Base-by-base conservation (phyloP, 2,329 filamentous ascomycete species). In the Ramularia endophylla region DNA sequence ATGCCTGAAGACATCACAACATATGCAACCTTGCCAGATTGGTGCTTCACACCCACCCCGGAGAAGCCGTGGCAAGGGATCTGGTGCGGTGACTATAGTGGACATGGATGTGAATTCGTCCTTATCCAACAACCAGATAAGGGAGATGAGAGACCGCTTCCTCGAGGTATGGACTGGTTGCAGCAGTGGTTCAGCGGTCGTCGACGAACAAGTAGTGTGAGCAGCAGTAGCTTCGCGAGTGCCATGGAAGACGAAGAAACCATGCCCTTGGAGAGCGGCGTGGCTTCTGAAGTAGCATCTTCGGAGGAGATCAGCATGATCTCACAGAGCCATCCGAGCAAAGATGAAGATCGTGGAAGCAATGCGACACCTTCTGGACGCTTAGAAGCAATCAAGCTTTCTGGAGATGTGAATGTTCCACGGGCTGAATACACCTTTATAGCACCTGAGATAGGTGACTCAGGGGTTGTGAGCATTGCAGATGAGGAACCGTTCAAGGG, bases 1-100 rank as follows among this genome's bases (percentile, higher is more conserved):
- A 65, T 74, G 36, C 70, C 68, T 4, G 75, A 78, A 51, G 69
- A 73, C 31, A 66, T 80, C 13, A 70, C 71, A 2, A 81, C 76
- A 0, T 82, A 79, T 54, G 87, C 84, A 0, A 94, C 88, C 0
- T 69, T 97, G 1, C 80, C 87, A 31, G 77, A 80, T 3, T 68
- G 67, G 2, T 65, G 83, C n/a, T 95, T 94, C 60, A 92, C 80
- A 0, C 87, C 90, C 0, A 94, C 88, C 0, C 61, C 68, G 8
- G 73, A 81, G 40, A 90, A 88, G 59, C 89, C 88, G 0, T 95
- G 82, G 70, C 80, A 87, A 48, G 90, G 90, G 0, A 87, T 98
- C 20, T 97, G 87, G 85, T 83, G 88, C 12, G 89, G 89, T 1
- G 89, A 95, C 60, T 95, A 95, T 57, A 83, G 80, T 18, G 80